Percentiles rank a stretch among this genome's conserved stretches.
Evolutionary conservation across 345 rosid species (phyloP).

Genomic region (Populus nigra): DNA sequence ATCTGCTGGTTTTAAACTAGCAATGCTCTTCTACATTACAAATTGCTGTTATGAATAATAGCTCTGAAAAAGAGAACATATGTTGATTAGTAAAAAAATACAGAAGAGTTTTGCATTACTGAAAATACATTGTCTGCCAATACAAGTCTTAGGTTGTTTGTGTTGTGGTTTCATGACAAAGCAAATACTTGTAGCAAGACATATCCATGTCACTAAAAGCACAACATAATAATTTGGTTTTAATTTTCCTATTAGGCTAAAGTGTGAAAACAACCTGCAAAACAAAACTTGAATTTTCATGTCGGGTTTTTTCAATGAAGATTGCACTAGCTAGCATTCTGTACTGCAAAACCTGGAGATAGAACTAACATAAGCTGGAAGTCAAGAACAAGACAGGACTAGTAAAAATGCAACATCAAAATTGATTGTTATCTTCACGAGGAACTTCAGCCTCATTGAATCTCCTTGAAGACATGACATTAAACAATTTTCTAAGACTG

Average conservation of each 20-base stretch:
- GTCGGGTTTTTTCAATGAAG: background rate
- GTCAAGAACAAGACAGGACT: too few species aligned
- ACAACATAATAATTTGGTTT: background rate
- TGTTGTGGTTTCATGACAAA: background rate
- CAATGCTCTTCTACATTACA: background rate
- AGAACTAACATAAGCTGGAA: background rate
- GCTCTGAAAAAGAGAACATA: background rate
- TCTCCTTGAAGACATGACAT: slow-evolving; percentile 49
- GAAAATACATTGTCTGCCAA: background rate
- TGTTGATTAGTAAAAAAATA: too few species aligned
- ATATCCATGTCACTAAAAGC: background rate
- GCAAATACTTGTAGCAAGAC: background rate
- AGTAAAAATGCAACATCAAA: background rate
- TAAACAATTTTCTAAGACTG: slow-evolving; percentile 66
- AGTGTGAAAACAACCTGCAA: background rate
- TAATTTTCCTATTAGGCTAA: background rate
- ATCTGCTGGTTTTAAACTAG: background rate
- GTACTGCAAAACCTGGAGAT: slow-evolving; percentile 6
- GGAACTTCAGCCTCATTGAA: slow-evolving; percentile 32
- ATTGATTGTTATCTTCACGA: slow-evolving; percentile 5
- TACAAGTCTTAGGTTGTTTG: background rate
- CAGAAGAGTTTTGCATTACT: too few species aligned
- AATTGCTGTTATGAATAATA: background rate
- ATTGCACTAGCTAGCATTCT: background rate
- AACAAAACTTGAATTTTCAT: background rate